A percentile compares a stretch with the other conserved stretches of the same genome.
These are phyloP conservation scores for Ophiostoma novo-ulmi DNA, from an alignment of 2,329 filamentous ascomycete species.

Conservation along the genomic window DNA sequence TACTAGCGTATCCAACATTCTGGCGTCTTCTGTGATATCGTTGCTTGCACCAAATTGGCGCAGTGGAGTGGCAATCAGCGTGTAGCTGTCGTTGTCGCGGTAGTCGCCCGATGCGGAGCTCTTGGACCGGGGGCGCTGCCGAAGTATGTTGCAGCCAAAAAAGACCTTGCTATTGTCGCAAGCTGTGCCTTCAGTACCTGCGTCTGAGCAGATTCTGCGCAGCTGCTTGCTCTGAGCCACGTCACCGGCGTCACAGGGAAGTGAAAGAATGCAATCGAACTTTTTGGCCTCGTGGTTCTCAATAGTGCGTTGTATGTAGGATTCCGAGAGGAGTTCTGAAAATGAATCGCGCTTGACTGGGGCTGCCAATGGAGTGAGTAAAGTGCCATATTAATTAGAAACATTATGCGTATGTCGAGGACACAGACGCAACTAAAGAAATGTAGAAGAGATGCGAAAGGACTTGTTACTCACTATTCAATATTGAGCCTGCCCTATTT, in stretches of 20 bases:
- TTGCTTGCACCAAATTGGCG: constrained; percentile 13
- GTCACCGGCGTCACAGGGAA: constrained; percentile 30
- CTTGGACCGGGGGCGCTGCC: constrained; percentile 33
- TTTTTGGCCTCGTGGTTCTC: constrained; percentile 44
- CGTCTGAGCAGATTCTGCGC: constrained; percentile 21
- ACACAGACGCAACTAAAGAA: not conserved
- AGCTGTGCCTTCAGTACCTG: constrained; percentile 19
- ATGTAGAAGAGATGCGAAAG: not conserved
- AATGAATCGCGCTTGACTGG: constrained; percentile 18
- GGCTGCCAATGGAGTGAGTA: not conserved
- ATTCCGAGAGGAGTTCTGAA: constrained; percentile 12
- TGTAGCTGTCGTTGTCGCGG: constrained; percentile 39
- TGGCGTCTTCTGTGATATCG: not conserved
- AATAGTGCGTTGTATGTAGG: constrained; percentile 20
- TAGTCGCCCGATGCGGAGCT: constrained; percentile 28
- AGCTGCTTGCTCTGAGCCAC: constrained; percentile 15
- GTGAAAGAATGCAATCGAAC: constrained; percentile 47
- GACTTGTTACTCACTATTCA: constrained; percentile 13
- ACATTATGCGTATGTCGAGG: not conserved
- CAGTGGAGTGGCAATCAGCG: constrained; percentile 46
- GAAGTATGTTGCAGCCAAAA: constrained; percentile 52
- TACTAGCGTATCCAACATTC: constrained; percentile 24
- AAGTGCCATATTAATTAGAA: not conserved
- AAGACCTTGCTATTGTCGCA: constrained; percentile 34
- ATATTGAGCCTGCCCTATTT: not conserved